Percentiles rank a stretch among this genome's conserved stretches.
Evolutionary conservation across 2,329 filamentous ascomycete genomes (phyloP).

Genomic region (Diplodia scrobiculata): DNA sequence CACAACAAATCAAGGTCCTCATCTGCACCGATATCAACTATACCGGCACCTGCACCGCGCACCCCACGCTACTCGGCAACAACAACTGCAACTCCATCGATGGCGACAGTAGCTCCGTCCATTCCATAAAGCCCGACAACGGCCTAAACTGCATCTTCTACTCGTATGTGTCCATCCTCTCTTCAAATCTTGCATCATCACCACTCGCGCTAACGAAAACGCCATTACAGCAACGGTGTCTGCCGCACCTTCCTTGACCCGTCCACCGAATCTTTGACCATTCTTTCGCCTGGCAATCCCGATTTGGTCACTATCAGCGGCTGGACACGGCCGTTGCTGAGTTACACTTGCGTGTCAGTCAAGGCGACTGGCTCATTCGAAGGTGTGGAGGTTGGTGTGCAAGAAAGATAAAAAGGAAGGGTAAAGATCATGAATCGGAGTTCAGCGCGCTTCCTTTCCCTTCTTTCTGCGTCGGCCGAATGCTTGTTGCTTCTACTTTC

Average conservation of each 20-base stretch:
- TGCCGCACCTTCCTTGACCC: conserved; percentile 10
- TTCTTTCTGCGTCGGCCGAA: background rate
- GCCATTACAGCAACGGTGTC: conserved; percentile 6
- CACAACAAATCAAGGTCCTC: background rate
- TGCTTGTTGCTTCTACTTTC: background rate
- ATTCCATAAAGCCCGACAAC: background rate
- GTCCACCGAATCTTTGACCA: background rate
- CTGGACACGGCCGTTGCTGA: background rate
- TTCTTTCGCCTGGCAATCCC: background rate
- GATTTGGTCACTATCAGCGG: background rate
- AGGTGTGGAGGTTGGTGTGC: background rate
- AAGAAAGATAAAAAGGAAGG: background rate
- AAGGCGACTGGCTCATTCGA: background rate
- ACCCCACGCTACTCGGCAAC: background rate
- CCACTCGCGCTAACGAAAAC: too few species aligned
- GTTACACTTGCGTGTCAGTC: background rate
- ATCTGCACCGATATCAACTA: background rate
- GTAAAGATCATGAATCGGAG: background rate
- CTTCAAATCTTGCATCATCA: background rate
- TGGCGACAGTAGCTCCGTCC: background rate
- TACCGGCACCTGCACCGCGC: background rate
- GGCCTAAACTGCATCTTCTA: conserved; percentile 21
- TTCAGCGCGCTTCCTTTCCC: background rate
- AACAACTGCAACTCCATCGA: conserved; percentile 10
- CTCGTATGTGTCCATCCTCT: background rate